These are phyloP conservation scores for Triticum dicoccoides DNA, from an alignment of 176 grass and related monocot genomes.

Conservation along the genomic window DNA sequence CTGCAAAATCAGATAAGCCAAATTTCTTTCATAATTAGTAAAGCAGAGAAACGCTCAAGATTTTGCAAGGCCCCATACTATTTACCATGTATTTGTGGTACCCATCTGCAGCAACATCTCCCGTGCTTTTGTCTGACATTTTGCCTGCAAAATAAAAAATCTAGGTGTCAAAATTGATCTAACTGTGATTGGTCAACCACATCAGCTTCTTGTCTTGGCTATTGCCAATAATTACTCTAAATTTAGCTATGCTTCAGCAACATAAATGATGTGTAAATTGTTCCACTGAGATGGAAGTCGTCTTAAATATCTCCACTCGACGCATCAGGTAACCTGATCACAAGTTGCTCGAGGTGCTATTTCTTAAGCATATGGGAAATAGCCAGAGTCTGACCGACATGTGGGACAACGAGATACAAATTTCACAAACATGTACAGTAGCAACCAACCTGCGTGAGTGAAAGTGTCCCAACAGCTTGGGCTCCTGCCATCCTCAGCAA, in stretches of 20 bases:
- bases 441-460: constrained; percentile 19
- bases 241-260: background rate
- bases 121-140: constrained; percentile 45
- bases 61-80: background rate
- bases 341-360: background rate
- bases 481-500: constrained; percentile 41
- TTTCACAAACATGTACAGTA: background rate
- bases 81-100: constrained; percentile 70
- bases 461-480: constrained; percentile 45
- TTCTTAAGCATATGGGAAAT: background rate
- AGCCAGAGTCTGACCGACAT: no score
- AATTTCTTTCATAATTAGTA: background rate
- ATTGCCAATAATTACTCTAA: no score
- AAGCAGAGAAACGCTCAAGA: background rate
- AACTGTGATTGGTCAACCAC: background rate
- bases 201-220: no score
- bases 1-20: constrained; percentile 22
- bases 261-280: background rate
- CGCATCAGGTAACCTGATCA: background rate
- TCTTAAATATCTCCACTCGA: background rate
- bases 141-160: constrained; percentile 20
- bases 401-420: background rate
- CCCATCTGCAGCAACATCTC: constrained; percentile 44
- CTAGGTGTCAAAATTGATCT: background rate
- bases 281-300: background rate